Conservation (phyloP, 768 basidiomycete genomes). For the Boletus rubropictus region DNA sequence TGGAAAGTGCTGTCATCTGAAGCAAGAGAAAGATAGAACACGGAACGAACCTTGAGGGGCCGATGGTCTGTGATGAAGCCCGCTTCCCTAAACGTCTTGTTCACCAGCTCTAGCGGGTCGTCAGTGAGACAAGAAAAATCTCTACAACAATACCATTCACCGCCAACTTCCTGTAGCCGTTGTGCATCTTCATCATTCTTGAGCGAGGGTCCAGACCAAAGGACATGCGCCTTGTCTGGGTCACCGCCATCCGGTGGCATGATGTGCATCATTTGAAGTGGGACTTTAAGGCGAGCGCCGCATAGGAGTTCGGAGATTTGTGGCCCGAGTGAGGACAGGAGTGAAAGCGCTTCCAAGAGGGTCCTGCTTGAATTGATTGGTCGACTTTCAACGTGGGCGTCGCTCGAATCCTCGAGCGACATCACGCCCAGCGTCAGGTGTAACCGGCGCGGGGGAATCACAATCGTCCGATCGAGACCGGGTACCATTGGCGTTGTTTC, state of each 20-base stretch:
- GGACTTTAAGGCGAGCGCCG: conserved; percentile 30
- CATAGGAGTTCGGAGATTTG: conserved; percentile 39
- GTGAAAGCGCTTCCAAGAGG: conserved; percentile 36
- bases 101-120: conserved; percentile 35
- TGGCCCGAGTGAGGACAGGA: conserved; percentile 36
- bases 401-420: conserved; percentile 37
- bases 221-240: conserved; percentile 44
- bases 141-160: conserved; percentile 23
- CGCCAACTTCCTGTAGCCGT: conserved; percentile 30
- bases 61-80: conserved; percentile 44
- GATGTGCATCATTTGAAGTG: conserved; percentile 46
- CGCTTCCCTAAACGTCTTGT: conserved; percentile 34
- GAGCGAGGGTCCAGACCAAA: conserved; percentile 48
- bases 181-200: conserved; percentile 30
- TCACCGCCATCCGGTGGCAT: conserved; percentile 38
- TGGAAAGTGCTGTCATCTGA: no score
- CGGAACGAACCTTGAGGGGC: conserved; percentile 42
- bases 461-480: conserved; percentile 57
- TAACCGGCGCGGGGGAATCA: conserved; percentile 51
- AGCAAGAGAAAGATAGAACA: background rate
- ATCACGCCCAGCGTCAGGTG: conserved; percentile 76
- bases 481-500: conserved; percentile 25
- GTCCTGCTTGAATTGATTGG: conserved; percentile 21
- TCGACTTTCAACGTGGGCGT: background rate
- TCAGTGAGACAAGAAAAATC: conserved; percentile 3